A percentile compares a stretch with the other conserved stretches of the same genome.
These are phyloP conservation scores for Parmelia sp. DNA, from an alignment of 495 filamentous ascomycete genomes.

Conservation along the genomic window DNA sequence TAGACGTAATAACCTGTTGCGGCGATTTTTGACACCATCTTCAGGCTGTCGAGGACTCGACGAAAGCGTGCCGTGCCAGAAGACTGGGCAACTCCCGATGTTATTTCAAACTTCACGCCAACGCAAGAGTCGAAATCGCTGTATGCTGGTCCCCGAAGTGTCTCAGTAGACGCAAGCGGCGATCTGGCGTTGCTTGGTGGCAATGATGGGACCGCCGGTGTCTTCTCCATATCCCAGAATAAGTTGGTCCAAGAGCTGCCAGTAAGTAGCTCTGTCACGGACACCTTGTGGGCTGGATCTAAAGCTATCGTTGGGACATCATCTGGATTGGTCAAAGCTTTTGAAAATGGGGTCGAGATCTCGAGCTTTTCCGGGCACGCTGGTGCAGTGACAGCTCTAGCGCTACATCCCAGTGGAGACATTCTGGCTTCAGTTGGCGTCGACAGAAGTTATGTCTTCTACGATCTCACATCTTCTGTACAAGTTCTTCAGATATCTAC, in stretches of 20 bases:
- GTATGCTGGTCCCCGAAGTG: conserved; percentile 56
- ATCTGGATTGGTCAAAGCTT: conserved; percentile 72
- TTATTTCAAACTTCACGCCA: conserved; percentile 60
- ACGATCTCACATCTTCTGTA: conserved; percentile 64
- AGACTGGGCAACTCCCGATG: conserved; percentile 73
- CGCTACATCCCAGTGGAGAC: conserved; percentile 76
- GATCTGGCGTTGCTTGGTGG: conserved; percentile 76
- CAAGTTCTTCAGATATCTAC: conserved; percentile 71
- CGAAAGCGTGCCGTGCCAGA: conserved; percentile 82
- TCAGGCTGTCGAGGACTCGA: conserved; percentile 72
- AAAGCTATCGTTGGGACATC: conserved; percentile 65
- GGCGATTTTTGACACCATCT: neutral
- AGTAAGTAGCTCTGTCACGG: conserved; percentile 64
- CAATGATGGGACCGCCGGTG: conserved; percentile 63
- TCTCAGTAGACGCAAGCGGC: conserved; percentile 60
- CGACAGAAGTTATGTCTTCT: conserved; percentile 91
- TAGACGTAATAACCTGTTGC: conserved; percentile 17
- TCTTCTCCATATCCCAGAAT: conserved; percentile 72
- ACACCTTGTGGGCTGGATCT: conserved; percentile 68
- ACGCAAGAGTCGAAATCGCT: conserved; percentile 53
- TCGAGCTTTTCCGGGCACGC: conserved; percentile 69
- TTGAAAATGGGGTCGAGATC: conserved; percentile 58
- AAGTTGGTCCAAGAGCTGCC: conserved; percentile 61
- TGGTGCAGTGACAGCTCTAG: conserved; percentile 68
- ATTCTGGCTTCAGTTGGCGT: conserved; percentile 81